phyloP scores from a whole-genome alignment of 2,329 filamentous ascomycete species.

The Phyllosticta citribraziliensis region DNA sequence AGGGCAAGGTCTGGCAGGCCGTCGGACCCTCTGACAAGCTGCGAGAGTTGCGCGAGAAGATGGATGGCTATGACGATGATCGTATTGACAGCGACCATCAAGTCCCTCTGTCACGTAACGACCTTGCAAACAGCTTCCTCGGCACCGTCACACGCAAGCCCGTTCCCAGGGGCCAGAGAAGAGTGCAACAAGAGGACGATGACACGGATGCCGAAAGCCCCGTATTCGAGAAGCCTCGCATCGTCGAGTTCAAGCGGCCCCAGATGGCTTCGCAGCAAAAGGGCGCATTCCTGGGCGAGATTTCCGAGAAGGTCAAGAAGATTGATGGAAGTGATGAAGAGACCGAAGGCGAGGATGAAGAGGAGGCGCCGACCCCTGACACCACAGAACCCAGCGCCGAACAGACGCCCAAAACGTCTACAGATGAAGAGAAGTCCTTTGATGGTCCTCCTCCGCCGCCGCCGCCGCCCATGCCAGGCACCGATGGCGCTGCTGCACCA shows the following conservation, averaged over 20 bases:
- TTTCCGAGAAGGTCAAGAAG: conserved; percentile 64
- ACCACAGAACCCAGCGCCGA: conserved; percentile 68
- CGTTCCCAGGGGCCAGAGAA: conserved; percentile 31
- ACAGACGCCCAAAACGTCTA: conserved; percentile 56
- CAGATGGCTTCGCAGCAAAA: conserved; percentile 52
- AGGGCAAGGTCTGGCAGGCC: conserved; percentile 81
- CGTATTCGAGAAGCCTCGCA: conserved; percentile 66
- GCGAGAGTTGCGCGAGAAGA: conserved; percentile 83
- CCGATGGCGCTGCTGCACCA: conserved; percentile 12
- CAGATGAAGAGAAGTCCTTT: conserved; percentile 53
- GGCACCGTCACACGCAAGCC: conserved; percentile 32
- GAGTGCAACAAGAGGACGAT: conserved; percentile 25
- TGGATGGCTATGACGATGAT: conserved; percentile 55
- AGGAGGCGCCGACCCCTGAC: conserved; percentile 60
- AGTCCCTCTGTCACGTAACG: conserved; percentile 27
- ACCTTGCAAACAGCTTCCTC: conserved; percentile 61
- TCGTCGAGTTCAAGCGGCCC: conserved; percentile 71
- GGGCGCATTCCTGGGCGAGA: conserved; percentile 58
- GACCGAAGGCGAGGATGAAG: conserved; percentile 37
- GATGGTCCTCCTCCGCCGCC: conserved; percentile 27
- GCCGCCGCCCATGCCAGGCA: conserved; percentile 18
- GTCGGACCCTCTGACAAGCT: conserved; percentile 84
- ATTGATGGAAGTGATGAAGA: conserved; percentile 67
- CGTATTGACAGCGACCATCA: conserved; percentile 31
- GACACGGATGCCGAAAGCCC: conserved; percentile 37